These are phyloP conservation scores for Tolypocladium pustulatum DNA, from an alignment of 2,329 filamentous ascomycete genomes.

Conservation along the genomic window DNA sequence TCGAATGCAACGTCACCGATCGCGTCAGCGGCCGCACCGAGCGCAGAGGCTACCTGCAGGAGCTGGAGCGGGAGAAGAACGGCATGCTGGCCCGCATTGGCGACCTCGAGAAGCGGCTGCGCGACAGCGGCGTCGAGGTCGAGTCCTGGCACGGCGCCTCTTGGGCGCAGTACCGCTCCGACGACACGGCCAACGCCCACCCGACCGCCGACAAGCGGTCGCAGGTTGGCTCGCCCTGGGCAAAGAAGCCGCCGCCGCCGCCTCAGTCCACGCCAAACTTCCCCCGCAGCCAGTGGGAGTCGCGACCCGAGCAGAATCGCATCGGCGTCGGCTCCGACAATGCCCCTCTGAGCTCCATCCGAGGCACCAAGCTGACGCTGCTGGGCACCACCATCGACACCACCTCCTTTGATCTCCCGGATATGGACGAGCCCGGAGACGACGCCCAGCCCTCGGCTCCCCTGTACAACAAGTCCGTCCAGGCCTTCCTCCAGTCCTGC, in stretches of 20 bases:
- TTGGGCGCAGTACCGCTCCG: conserved; percentile 16
- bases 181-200: conserved; percentile 14
- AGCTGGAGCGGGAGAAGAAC: conserved; percentile 62
- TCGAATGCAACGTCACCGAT: conserved; percentile 77
- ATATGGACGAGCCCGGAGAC: conserved; percentile 45
- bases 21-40: conserved; percentile 75
- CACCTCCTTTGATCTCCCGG: conserved; percentile 56
- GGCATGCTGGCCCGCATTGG: conserved; percentile 56
- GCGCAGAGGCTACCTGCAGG: conserved; percentile 66
- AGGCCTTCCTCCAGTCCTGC: conserved; percentile 56
- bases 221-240: conserved; percentile 20
- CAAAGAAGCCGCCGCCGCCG: conserved; percentile 20
- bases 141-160: conserved; percentile 33
- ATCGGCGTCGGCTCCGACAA: conserved; percentile 55
- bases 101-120: conserved; percentile 57
- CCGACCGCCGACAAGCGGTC: conserved; percentile 18
- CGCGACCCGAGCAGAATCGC: conserved; percentile 49
- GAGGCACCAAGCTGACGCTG: conserved; percentile 66
- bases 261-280: conserved; percentile 13
- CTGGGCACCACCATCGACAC: conserved; percentile 74
- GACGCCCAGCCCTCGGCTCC: conserved; percentile 29
- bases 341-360: conserved; percentile 59
- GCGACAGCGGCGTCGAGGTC: conserved; percentile 49
- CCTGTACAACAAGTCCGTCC: conserved; percentile 61
- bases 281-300: conserved; percentile 24